Evolutionary conservation across 164 flowering plant species (phyloP).

Genomic region (Cinnamomum micranthum): DNA sequence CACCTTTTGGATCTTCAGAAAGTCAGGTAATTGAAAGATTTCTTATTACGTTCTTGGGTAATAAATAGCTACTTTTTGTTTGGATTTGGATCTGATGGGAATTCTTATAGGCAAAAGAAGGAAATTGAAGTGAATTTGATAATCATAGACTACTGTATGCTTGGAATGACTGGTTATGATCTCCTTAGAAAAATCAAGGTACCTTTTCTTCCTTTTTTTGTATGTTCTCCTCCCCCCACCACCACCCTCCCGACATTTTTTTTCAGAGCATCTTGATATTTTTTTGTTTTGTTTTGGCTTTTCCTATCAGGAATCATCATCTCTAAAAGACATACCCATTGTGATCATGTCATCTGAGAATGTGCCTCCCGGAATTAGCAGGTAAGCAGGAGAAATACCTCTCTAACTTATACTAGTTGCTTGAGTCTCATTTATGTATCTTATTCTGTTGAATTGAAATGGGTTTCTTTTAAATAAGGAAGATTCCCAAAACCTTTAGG

Average conservation of each 20-base stretch:
- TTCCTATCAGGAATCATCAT: conserved; percentile 63
- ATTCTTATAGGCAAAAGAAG: conserved; percentile 10
- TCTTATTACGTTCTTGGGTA: too few relatives aligned
- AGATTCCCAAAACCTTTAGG: too few relatives aligned
- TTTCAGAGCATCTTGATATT: not conserved
- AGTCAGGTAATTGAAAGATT: too few relatives aligned
- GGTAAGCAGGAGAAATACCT: too few relatives aligned
- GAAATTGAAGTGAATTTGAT: conserved; percentile 66
- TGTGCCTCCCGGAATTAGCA: conserved; percentile 82
- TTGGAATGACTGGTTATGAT: conserved; percentile 66
- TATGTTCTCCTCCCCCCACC: too few relatives aligned
- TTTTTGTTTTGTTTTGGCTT: not conserved
- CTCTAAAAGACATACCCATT: conserved; percentile 75
- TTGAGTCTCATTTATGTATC: too few relatives aligned
- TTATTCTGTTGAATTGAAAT: too few relatives aligned
- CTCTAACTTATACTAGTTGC: not conserved
- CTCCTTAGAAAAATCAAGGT: conserved; percentile 91
- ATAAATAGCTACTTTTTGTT: not conserved
- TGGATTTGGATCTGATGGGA: not conserved
- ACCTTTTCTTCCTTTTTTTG: too few relatives aligned
- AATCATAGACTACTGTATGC: too few relatives aligned
- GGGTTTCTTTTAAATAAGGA: too few relatives aligned
- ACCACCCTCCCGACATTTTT: too few relatives aligned
- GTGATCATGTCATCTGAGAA: conserved; percentile 97
- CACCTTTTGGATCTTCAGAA: too few relatives aligned